Base-by-base conservation (phyloP, 345 rosid genomes). In the Euphorbia lathyris region DNA sequence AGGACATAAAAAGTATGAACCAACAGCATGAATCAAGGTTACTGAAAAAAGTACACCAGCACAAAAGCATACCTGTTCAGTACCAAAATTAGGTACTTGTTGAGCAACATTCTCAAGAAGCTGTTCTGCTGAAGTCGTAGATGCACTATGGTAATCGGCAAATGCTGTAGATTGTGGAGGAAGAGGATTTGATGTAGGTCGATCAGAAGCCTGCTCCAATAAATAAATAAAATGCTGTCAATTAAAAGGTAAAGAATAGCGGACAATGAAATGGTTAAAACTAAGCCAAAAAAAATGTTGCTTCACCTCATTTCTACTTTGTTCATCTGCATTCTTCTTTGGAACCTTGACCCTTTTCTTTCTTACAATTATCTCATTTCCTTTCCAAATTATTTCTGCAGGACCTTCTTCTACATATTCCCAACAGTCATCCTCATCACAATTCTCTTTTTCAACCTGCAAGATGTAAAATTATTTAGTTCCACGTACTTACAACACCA, bases 121-220 rank as follows among this genome's bases (percentile, higher is more conserved):
- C 83, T 84, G 84, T 53, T 90, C 93, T 22, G 96, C 89, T 69
- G 94, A 90, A 51, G 63, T 25, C 43, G 23, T 42, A n/a, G 81
- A 59, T 20, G 77, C 80, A 72, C 77, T 81, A 68, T 83, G 83
- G 85, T 74, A 70, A 55, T 78, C 83, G 22, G 83, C 25, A 76
- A 73, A 85, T 62, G 81, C 93, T 80, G 86, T 88, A 1, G 88
- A 81, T 76, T 82, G 84, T 8, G 94, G 99, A 69, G 93, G 97
- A 72, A 95, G 85, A 78, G 97, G 97, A 81, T 95, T 95, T 8
- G 99, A 92, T 4, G 86, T 90, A 8, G 99, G 96, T 81, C 92
- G 86, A 70, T 86, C 87, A 63, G 65, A 80, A 78, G 80, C 84
- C 98, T 94, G 83, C 42, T 7, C 58, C 76, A 64, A 61, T 29